A percentile compares a stretch with the other conserved stretches of the same genome.
These are phyloP conservation scores for Crucihimalaya himalaica DNA, from an alignment of 345 rosid species.

Conservation along the genomic window DNA sequence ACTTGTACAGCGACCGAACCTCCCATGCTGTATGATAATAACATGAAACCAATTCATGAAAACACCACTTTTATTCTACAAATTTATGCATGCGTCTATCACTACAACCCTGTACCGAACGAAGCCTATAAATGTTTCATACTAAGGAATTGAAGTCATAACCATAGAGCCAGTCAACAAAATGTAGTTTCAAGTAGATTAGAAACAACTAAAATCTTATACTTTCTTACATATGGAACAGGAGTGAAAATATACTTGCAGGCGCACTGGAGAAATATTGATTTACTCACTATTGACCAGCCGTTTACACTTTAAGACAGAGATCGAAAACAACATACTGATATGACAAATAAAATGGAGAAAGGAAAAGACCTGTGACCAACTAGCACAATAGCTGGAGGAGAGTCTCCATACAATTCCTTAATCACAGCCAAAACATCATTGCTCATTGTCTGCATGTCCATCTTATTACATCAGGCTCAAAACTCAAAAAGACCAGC, in stretches of 20 bases:
- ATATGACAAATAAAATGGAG: neutral
- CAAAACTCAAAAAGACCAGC: neutral
- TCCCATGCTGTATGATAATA: constrained; percentile 73
- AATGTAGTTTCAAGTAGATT: neutral
- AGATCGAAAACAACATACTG: neutral
- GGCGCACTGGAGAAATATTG: neutral
- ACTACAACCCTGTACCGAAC: neutral
- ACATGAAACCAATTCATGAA: constrained; percentile 4
- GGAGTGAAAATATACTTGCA: neutral
- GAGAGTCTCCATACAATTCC: constrained; percentile 81
- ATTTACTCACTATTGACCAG: neutral
- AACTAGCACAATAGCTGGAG: constrained; percentile 89
- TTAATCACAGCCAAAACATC: constrained; percentile 79
- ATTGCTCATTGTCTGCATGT: constrained; percentile 87
- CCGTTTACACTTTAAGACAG: neutral
- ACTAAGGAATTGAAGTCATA: neutral
- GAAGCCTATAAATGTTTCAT: neutral
- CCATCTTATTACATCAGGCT: constrained; percentile 14
- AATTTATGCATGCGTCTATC: neutral
- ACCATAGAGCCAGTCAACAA: neutral
- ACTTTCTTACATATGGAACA: neutral
- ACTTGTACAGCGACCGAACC: constrained; percentile 95
- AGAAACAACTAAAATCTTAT: neutral
- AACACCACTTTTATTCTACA: neutral
- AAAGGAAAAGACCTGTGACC: constrained; percentile 72